Conservation (phyloP, 441 rosid species). For the Jatropha multifida region DNA sequence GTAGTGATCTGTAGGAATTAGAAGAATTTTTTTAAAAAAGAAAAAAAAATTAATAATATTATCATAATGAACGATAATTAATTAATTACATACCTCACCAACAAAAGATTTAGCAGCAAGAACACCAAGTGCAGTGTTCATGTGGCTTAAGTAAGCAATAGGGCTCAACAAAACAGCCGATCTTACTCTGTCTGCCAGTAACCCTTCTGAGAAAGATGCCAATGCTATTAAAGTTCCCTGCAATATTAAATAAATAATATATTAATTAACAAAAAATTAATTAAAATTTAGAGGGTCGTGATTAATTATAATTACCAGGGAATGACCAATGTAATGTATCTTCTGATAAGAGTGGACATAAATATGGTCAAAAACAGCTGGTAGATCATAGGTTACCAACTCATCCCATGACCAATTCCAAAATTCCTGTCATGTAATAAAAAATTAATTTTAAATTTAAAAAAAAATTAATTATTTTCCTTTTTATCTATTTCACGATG, state of each 20-base stretch:
- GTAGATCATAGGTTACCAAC: slow-evolving; percentile 63
- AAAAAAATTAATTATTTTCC: too few species aligned
- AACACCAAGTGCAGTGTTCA: slow-evolving; percentile 68
- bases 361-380: slow-evolving; percentile 68
- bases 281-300: too few species aligned
- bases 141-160: slow-evolving; percentile 87
- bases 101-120: slow-evolving; percentile 64
- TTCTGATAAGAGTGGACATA: slow-evolving; percentile 59
- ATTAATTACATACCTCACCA: slow-evolving; percentile 62
- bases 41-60: background rate
- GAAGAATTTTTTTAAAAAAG: background rate
- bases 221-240: slow-evolving; percentile 86
- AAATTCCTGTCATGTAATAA: slow-evolving; percentile 43
- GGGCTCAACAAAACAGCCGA: slow-evolving; percentile 85
- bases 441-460: background rate
- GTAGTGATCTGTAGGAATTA: slow-evolving; percentile 47
- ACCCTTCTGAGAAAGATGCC: slow-evolving; percentile 75
- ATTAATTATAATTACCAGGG: slow-evolving; percentile 50
- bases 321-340: slow-evolving; percentile 86
- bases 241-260: background rate
- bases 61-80: background rate
- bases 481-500: too few species aligned
- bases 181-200: slow-evolving; percentile 52
- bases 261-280: background rate
- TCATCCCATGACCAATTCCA: slow-evolving; percentile 99